Evolutionary conservation across 257 asterid species (phyloP).

Genomic region (Przewalskia tangutica): DNA sequence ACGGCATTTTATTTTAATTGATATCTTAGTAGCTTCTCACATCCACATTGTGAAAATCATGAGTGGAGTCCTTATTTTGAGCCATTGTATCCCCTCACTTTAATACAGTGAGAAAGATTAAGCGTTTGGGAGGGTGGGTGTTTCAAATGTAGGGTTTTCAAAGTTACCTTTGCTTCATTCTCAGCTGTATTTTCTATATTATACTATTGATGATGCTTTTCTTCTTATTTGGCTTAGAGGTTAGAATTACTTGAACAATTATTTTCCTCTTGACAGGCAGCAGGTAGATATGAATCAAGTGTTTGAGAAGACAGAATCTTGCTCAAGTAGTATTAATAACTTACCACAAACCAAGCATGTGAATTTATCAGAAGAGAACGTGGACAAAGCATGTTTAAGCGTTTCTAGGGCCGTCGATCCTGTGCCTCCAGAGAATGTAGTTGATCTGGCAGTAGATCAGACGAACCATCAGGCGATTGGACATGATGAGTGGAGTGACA

Average conservation of each 20-base stretch:
- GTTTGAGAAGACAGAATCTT: slow-evolving; percentile 55
- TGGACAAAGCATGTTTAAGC: slow-evolving; percentile 86
- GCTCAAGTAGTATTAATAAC: slow-evolving; percentile 38
- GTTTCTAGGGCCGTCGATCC: slow-evolving; percentile 36
- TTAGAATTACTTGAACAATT: not conserved
- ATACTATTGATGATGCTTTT: not conserved
- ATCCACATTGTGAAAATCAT: not conserved
- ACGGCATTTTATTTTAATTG: not conserved
- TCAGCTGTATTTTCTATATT: not conserved
- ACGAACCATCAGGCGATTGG: slow-evolving; percentile 43
- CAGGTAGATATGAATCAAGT: slow-evolving; percentile 68
- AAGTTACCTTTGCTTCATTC: not conserved
- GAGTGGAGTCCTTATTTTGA: not conserved
- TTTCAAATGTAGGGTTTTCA: not conserved
- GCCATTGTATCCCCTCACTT: not conserved
- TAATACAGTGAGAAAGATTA: not conserved
- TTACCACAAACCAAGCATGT: slow-evolving; percentile 72
- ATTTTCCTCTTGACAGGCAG: slow-evolving; percentile 47
- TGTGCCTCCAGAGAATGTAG: slow-evolving; percentile 34
- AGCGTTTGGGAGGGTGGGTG: not conserved
- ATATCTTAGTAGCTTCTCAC: not conserved
- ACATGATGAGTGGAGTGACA: slow-evolving; percentile 91
- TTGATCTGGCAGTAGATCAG: slow-evolving; percentile 37
- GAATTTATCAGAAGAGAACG: slow-evolving; percentile 78
- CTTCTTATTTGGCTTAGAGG: not conserved